Evolutionary conservation across 106 monocot species (phyloP).

Genomic region (Dioscorea zingiberensis): DNA sequence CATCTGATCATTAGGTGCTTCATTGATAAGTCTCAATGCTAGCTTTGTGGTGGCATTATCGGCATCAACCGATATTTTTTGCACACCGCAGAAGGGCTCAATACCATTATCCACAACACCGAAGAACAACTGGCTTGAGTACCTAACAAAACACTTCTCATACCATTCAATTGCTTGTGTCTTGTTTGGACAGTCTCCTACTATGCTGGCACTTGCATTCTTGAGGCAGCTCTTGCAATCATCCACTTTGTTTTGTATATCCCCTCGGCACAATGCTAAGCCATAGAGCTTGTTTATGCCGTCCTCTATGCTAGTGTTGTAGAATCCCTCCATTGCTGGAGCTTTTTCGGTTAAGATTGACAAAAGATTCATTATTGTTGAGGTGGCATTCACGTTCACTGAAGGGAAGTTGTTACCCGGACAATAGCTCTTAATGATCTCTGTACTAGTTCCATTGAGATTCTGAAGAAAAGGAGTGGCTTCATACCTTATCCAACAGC

Average conservation of each 20-base stretch:
- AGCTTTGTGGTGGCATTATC: not conserved
- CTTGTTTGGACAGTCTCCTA: conserved; percentile 9
- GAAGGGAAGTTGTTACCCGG: too few relatives aligned
- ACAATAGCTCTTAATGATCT: too few relatives aligned
- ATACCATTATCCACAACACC: conserved; percentile 8
- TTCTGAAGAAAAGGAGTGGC: conserved; percentile 21
- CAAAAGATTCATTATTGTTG: not conserved
- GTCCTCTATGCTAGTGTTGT: conserved; percentile 3
- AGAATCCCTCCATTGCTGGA: conserved; percentile 8
- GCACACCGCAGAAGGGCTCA: conserved; percentile 1
- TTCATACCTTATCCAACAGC: conserved; percentile 31
- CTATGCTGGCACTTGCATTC: not conserved
- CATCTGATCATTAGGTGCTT: conserved; percentile 2
- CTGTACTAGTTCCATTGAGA: not conserved
- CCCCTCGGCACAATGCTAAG: conserved; percentile 15
- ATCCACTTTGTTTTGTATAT: not conserved
- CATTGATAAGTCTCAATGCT: conserved; percentile 1
- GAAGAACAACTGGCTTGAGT: conserved; percentile 9
- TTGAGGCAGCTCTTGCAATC: conserved; percentile 13
- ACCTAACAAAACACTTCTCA: not conserved
- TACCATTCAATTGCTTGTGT: conserved; percentile 12
- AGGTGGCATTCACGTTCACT: not conserved
- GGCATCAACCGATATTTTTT: not conserved
- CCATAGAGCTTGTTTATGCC: conserved; percentile 9
- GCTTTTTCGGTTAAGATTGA: conserved; percentile 4